Evolutionary conservation across 2,329 filamentous ascomycete species (phyloP).

Genomic region (Cercospora beticola): DNA sequence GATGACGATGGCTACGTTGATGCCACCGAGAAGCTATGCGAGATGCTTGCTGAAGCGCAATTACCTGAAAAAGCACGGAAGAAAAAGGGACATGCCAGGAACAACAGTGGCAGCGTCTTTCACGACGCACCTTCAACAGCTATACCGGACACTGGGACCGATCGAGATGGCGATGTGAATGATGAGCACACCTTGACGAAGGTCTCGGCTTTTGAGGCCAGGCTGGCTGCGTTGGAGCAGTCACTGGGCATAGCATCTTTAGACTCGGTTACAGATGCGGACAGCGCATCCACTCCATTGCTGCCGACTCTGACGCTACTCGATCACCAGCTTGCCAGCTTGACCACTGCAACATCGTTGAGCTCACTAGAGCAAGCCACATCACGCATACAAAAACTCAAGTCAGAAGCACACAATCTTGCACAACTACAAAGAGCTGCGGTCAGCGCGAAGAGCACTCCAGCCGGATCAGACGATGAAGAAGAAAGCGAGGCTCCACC

Average conservation of each 20-base stretch:
- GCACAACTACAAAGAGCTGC: slow-evolving; percentile 50
- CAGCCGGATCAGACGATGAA: slow-evolving; percentile 17
- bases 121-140: slow-evolving; percentile 25
- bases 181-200: slow-evolving; percentile 67
- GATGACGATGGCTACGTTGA: slow-evolving; percentile 23
- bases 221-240: slow-evolving; percentile 75
- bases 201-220: slow-evolving; percentile 82
- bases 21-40: slow-evolving; percentile 10
- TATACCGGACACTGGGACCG: not conserved
- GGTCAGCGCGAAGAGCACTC: slow-evolving; percentile 6
- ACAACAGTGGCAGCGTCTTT: slow-evolving; percentile 16
- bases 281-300: slow-evolving; percentile 61
- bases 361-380: slow-evolving; percentile 64
- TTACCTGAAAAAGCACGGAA: slow-evolving; percentile 6
- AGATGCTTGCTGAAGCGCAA: slow-evolving; percentile 10
- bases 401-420: slow-evolving; percentile 68
- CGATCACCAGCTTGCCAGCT: slow-evolving; percentile 73
- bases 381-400: slow-evolving; percentile 31
- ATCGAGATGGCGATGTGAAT: not conserved
- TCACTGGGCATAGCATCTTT: slow-evolving; percentile 72
- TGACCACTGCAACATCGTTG: slow-evolving; percentile 67
- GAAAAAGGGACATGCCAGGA: slow-evolving; percentile 3
- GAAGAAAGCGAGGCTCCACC: slow-evolving; percentile 39
- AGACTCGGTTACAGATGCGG: slow-evolving; percentile 60
- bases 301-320: slow-evolving; percentile 79